Evolutionary conservation across 2,329 filamentous ascomycete genomes (phyloP).

Genomic region (Thielaviopsis ethacetica): DNA sequence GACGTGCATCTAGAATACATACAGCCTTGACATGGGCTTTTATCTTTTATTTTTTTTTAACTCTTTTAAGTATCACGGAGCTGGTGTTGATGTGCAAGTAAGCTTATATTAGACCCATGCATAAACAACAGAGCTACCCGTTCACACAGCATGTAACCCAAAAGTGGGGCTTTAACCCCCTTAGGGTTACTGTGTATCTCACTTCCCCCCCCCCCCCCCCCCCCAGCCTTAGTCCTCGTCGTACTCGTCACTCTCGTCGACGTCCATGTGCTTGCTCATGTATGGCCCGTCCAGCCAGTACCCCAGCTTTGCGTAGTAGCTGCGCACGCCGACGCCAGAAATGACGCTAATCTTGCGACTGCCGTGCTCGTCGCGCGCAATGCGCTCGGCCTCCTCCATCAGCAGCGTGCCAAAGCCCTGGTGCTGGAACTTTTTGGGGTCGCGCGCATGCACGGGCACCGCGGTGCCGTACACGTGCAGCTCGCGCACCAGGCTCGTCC

Average conservation of each 20-base stretch:
- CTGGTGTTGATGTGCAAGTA: too few relatives aligned
- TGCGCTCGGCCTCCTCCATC: constrained; percentile 96
- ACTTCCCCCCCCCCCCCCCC: too few relatives aligned
- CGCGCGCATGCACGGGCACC: constrained; percentile 89
- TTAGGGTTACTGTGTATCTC: too few relatives aligned
- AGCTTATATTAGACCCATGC: not conserved
- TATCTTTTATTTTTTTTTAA: too few relatives aligned
- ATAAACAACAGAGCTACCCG: not conserved
- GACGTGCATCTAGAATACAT: not conserved
- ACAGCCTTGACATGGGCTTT: not conserved
- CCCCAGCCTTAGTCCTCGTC: constrained; percentile 1
- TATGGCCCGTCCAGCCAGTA: constrained; percentile 91
- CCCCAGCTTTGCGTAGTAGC: constrained; percentile 85
- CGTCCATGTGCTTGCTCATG: constrained; percentile 35
- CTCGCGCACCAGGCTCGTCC: constrained; percentile 82
- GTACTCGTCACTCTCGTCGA: constrained; percentile 2
- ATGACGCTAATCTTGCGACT: constrained; percentile 93
- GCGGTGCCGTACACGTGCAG: constrained; percentile 94
- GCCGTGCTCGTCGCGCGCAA: constrained; percentile 84
- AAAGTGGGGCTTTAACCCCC: not conserved
- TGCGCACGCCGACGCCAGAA: constrained; percentile 89
- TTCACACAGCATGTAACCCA: not conserved
- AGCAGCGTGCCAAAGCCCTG: constrained; percentile 90
- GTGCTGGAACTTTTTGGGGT: constrained; percentile 95
- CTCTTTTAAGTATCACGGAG: too few relatives aligned